Evolutionary conservation across 805 yeast genomes (phyloP).

Genomic region (Zygosaccharomyces bisporus): DNA sequence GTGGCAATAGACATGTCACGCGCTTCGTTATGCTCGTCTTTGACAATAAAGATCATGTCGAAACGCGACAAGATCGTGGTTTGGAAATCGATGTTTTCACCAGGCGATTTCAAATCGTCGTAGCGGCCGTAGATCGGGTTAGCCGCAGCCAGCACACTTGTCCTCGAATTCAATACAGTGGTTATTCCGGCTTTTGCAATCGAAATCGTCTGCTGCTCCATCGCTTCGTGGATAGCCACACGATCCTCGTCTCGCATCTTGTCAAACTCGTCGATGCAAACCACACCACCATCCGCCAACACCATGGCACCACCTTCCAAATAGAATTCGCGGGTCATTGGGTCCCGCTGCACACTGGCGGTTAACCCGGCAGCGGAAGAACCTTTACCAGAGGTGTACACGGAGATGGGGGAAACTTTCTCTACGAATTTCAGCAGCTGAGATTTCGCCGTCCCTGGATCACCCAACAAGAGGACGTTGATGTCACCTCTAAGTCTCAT

Average conservation of each 20-base stretch:
- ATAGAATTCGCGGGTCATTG: constrained; percentile 82
- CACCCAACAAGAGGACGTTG: constrained; percentile 89
- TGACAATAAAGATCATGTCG: constrained; percentile 96
- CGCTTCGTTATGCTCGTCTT: constrained; percentile 85
- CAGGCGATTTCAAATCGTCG: constrained; percentile 93
- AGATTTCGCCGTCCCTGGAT: constrained; percentile 98
- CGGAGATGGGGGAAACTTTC: constrained; percentile 89
- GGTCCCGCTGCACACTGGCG: constrained; percentile 93
- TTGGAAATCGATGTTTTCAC: constrained; percentile 97
- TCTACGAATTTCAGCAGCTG: constrained; percentile 94
- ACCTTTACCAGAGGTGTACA: constrained; percentile 98
- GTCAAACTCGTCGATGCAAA: constrained; percentile 98
- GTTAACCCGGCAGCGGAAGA: constrained; percentile 99
- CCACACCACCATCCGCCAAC: constrained; percentile 98
- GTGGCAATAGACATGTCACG: constrained; percentile 87
- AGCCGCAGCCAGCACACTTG: constrained; percentile 96
- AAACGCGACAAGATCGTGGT: constrained; percentile 95
- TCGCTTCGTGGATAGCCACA: constrained; percentile 98
- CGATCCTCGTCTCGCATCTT: constrained; percentile 99
- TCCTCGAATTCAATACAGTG: constrained; percentile 91
- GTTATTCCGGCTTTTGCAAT: constrained; percentile 99
- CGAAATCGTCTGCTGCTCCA: constrained; percentile 99
- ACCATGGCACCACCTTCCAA: constrained; percentile 99
- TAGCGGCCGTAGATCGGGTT: constrained; percentile 96
- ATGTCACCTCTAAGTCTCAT: constrained; percentile 97